phyloP scores from a whole-genome alignment of 2,329 filamentous ascomycete genomes.

The Phaeosphaeria sp. region DNA sequence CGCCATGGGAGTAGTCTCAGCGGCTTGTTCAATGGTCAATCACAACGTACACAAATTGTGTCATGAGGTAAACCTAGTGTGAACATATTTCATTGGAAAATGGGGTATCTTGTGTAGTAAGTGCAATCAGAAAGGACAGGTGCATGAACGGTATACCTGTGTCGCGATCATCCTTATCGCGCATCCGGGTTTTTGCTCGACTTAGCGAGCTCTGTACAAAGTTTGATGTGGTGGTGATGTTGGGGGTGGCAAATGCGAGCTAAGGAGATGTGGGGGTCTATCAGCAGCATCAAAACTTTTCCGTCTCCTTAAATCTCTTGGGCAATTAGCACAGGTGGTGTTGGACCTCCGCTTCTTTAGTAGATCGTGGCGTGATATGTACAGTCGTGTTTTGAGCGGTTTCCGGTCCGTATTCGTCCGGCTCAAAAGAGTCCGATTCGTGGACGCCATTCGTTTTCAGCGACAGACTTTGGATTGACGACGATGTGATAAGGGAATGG shows the following conservation, averaged over 20 bases:
- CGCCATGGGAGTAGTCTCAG: too few relatives aligned
- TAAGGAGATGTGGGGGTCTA: neutral
- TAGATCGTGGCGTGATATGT: constrained; percentile 22
- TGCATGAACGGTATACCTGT: constrained; percentile 6
- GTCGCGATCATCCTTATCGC: constrained; percentile 4
- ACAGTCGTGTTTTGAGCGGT: constrained; percentile 14
- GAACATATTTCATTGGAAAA: constrained; percentile 24
- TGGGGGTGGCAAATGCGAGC: neutral
- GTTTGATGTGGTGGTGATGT: constrained; percentile 7
- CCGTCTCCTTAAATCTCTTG: constrained; percentile 22
- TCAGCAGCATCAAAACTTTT: constrained; percentile 17
- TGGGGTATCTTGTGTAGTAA: constrained; percentile 40
- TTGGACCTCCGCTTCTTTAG: constrained; percentile 28
- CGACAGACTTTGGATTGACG: constrained; percentile 74
- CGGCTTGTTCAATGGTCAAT: neutral
- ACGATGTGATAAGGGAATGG: constrained; percentile 95
- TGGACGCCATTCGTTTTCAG: constrained; percentile 74
- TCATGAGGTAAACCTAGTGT: neutral
- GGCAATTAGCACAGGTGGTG: constrained; percentile 17
- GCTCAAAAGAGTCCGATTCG: constrained; percentile 66
- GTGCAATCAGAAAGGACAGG: constrained; percentile 16
- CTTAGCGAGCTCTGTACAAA: constrained; percentile 36
- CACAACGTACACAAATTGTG: neutral
- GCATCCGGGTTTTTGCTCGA: constrained; percentile 19
- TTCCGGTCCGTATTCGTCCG: neutral